Evolutionary conservation across 805 yeast genomes (phyloP).

Genomic region (Candida cerambycidarum): DNA sequence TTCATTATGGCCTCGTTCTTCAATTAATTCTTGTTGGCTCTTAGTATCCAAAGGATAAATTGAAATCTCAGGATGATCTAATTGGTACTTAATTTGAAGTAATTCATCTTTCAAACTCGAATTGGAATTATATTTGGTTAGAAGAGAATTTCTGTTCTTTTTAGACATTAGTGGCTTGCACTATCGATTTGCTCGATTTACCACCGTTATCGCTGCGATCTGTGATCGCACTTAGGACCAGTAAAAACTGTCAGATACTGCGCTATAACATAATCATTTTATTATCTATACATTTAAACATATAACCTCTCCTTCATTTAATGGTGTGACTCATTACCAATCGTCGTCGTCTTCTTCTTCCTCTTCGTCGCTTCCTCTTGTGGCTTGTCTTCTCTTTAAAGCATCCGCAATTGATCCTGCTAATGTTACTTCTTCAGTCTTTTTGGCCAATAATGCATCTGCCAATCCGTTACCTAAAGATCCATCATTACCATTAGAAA

Average conservation of each 20-base stretch:
- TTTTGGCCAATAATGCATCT: slow-evolving; percentile 63
- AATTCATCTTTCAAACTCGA: slow-evolving; percentile 29
- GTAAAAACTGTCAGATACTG: too few relatives aligned
- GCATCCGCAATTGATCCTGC: slow-evolving; percentile 93
- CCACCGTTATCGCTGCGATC: too few relatives aligned
- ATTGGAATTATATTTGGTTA: slow-evolving; percentile 19
- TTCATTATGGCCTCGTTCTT: slow-evolving; percentile 7
- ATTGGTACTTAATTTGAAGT: slow-evolving; percentile 32
- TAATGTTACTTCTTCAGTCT: slow-evolving; percentile 56
- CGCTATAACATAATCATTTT: neutral
- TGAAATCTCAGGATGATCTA: slow-evolving; percentile 33
- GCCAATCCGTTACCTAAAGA: slow-evolving; percentile 52
- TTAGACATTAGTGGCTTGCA: too few relatives aligned
- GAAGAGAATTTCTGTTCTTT: slow-evolving; percentile 27
- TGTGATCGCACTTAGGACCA: too few relatives aligned
- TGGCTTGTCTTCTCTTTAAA: slow-evolving; percentile 65
- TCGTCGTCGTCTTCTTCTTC: slow-evolving; percentile 62
- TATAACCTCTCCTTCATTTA: neutral
- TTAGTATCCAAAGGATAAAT: slow-evolving; percentile 33
- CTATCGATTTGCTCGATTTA: too few relatives aligned
- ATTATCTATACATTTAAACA: slow-evolving; percentile 1
- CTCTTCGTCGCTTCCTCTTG: slow-evolving; percentile 66
- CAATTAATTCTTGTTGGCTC: slow-evolving; percentile 4
- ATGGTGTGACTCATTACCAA: slow-evolving; percentile 5
- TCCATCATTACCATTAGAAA: slow-evolving; percentile 30